phyloP scores from a whole-genome alignment of 352 stramenopile genomes.

The Phytophthora hybrid region DNA sequence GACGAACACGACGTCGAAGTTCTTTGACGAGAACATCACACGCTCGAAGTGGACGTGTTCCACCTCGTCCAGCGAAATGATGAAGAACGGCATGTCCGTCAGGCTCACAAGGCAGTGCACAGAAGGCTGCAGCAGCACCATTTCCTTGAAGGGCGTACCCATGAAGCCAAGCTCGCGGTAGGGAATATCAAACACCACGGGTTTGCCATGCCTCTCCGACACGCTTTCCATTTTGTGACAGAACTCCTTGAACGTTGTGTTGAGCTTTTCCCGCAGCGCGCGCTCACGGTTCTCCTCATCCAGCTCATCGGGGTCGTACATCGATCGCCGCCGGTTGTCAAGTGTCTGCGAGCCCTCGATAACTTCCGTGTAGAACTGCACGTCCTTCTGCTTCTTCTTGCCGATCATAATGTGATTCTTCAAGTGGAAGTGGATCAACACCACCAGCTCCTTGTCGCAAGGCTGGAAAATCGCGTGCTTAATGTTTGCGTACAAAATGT shows the following conservation, averaged over 20 bases:
- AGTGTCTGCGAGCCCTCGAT: conserved; percentile 97
- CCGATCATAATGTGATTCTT: conserved; percentile 99
- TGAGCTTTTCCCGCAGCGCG: conserved; percentile 96
- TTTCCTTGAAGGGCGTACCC: conserved; percentile 99
- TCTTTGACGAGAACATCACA: conserved; percentile 99
- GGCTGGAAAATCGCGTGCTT: conserved; percentile 99
- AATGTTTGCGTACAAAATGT: conserved; percentile 99
- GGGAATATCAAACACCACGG: conserved; percentile 98
- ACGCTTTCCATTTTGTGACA: conserved; percentile 96
- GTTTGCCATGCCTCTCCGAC: conserved; percentile 90
- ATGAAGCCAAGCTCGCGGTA: conserved; percentile 99
- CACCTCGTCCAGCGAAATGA: conserved; percentile 98
- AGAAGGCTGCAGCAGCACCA: conserved; percentile 99
- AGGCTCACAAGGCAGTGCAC: conserved; percentile 99
- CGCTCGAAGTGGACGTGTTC: conserved; percentile 99
- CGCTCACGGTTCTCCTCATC: conserved; percentile 99
- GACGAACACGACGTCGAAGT: conserved; percentile 99
- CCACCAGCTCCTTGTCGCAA: conserved; percentile 98
- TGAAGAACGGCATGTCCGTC: conserved; percentile 99
- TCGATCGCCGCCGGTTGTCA: conserved; percentile 94
- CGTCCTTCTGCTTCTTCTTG: conserved; percentile 99
- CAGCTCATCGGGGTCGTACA: conserved; percentile 99
- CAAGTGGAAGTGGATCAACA: conserved; percentile 99
- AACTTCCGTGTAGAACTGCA: conserved; percentile 99
- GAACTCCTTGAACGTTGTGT: conserved; percentile 99